Conservation (phyloP, 1,284 basidiomycete species). For the Cystobasidiaceae sp. region DNA sequence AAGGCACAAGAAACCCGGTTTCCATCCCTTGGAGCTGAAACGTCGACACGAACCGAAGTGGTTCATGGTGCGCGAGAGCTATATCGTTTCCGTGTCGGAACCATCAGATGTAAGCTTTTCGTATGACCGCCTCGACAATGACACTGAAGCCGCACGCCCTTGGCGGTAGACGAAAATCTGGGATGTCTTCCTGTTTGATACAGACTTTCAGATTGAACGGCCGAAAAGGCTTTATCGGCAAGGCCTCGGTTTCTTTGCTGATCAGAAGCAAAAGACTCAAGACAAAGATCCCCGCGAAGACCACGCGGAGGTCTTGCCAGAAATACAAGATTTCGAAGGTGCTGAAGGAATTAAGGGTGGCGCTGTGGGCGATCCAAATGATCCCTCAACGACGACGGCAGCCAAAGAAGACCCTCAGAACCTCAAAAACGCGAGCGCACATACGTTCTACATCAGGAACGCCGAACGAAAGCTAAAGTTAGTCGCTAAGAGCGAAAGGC, state of each 20-base stretch:
- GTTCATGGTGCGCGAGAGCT: constrained; percentile 92
- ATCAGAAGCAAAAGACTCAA: constrained; percentile 32
- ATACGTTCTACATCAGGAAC: constrained; percentile 91
- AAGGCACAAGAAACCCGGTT: constrained; percentile 45
- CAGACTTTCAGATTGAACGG: constrained; percentile 76
- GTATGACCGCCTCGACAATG: background rate
- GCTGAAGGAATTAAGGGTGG: constrained; percentile 24
- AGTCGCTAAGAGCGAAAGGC: constrained; percentile 84
- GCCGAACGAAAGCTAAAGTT: constrained; percentile 84
- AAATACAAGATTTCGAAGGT: constrained; percentile 27
- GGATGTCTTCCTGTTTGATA: constrained; percentile 91
- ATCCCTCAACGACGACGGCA: constrained; percentile 39
- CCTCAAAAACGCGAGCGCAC: constrained; percentile 53
- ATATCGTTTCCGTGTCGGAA: constrained; percentile 79
- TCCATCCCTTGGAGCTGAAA: constrained; percentile 57
- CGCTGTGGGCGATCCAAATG: constrained; percentile 39
- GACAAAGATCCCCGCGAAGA: constrained; percentile 31
- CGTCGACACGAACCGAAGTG: constrained; percentile 71
- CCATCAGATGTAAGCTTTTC: constrained; percentile 65
- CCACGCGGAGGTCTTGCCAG: constrained; percentile 42
- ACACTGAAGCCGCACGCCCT: background rate
- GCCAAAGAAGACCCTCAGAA: constrained; percentile 37
- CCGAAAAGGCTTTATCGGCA: constrained; percentile 55
- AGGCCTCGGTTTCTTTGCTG: constrained; percentile 59
- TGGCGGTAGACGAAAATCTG: constrained; percentile 54